Percentiles rank a stretch among this genome's conserved stretches.
These are phyloP conservation scores for Neonectria faginata DNA, from an alignment of 2,329 filamentous ascomycete genomes.

Conservation along the genomic window DNA sequence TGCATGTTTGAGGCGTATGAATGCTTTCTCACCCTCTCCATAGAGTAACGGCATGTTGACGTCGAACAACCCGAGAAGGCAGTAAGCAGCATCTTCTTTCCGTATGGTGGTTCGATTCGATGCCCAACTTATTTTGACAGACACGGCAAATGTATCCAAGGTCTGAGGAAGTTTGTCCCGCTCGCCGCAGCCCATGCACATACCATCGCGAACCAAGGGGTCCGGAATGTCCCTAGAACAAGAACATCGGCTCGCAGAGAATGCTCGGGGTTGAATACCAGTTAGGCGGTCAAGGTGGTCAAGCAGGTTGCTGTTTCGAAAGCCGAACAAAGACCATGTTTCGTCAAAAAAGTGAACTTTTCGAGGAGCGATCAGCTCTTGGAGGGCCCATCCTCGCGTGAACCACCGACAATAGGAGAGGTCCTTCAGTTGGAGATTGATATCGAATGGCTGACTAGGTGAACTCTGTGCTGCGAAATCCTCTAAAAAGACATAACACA, in stretches of 20 bases:
- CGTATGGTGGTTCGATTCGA: slow-evolving; percentile 41
- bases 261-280: slow-evolving; percentile 35
- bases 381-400: slow-evolving; percentile 43
- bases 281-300: slow-evolving; percentile 33
- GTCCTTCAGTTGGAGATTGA: slow-evolving; percentile 6
- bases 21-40: slow-evolving; percentile 45
- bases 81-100: slow-evolving; percentile 48
- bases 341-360: slow-evolving; percentile 46
- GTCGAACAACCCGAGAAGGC: slow-evolving; percentile 47
- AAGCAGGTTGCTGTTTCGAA: slow-evolving; percentile 37
- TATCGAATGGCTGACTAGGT: background rate
- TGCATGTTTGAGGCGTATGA: slow-evolving; percentile 41
- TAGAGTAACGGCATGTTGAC: slow-evolving; percentile 48
- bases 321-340: slow-evolving; percentile 44
- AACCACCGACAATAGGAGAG: slow-evolving; percentile 42
- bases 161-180: slow-evolving; percentile 36
- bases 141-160: slow-evolving; percentile 40
- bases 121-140: slow-evolving; percentile 47
- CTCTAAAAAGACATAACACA: slow-evolving; percentile 44
- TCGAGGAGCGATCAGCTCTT: slow-evolving; percentile 48
- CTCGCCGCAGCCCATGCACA: slow-evolving; percentile 26
- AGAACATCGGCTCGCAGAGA: slow-evolving; percentile 34
- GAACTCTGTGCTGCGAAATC: slow-evolving; percentile 30
- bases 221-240: slow-evolving; percentile 12
- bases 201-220: slow-evolving; percentile 32